Base-by-base conservation (phyloP, 1,139 yeast genomes). In the Kurtzmaniella quercitrusa region DNA sequence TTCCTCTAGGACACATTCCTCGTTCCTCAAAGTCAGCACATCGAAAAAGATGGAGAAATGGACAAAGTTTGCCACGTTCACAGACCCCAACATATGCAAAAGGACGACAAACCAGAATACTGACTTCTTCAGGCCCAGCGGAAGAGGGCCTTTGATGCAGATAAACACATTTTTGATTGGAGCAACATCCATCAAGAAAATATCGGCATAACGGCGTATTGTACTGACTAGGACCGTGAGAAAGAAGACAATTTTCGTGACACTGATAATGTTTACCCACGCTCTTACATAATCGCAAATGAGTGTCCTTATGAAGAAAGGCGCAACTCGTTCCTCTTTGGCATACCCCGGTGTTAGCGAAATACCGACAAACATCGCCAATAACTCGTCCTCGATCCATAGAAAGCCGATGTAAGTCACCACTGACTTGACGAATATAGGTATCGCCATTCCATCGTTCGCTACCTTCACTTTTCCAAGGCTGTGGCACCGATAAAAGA, bases 31-130 rank as follows among this genome's bases (percentile, higher is more conserved):
- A 79, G 54, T 85, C 93, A 0, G 95, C 94, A 59, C 95, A 86
- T 45, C 77, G 78, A 51, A 68, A 74, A 9, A 66, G 63, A 58
- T 86, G 95, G 35, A 75, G 60, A 44, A 76, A 71, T 5, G 74
- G 69, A 57, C 95, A 86, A 33, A 57, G 52, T 18, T 61, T 56
- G 0, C 95, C 95, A 33, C 77, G 58, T 22, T 66, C 75, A 59
- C 95, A 86, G 63, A 77, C 84, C 1, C 93, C 91, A 7, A 77
- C 76, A 30, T 81, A 54, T 1, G 91, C 74, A 65, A 87, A 87
- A 26, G 77, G 81, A 23, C 87, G 68, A 53, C 95, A 86, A 0
- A 79, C 66, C 58, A 71, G 64, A 5, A 79, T 67, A 28, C 68
- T 71, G 11, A 71, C 62, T 42, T 73, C 57, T 54, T 65, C 68